Evolutionary conservation across 2,329 filamentous ascomycete genomes (phyloP).

Genomic region (Epicoccum nigrum): DNA sequence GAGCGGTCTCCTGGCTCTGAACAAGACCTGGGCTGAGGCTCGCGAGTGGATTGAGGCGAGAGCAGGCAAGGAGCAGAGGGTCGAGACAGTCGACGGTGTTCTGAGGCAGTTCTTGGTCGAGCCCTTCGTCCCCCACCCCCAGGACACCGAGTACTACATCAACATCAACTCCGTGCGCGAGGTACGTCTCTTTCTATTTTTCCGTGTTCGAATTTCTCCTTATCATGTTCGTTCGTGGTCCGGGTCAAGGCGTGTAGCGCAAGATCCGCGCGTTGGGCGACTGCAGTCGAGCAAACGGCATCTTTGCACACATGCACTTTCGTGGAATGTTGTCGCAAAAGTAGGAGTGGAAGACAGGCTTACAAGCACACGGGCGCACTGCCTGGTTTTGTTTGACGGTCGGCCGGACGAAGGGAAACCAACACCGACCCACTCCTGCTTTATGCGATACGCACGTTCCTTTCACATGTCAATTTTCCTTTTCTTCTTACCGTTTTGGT

Average conservation of each 20-base stretch:
- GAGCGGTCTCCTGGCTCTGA: conserved; percentile 93
- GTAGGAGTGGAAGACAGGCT: conserved; percentile 23
- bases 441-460: conserved; percentile 36
- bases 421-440: conserved; percentile 46
- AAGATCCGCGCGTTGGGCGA: background rate
- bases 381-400: conserved; percentile 44
- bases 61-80: conserved; percentile 89
- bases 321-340: conserved; percentile 14
- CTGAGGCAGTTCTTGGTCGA: conserved; percentile 97
- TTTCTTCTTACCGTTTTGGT: conserved; percentile 22
- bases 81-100: conserved; percentile 87
- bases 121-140: conserved; percentile 95
- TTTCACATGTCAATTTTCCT: conserved; percentile 44
- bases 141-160: conserved; percentile 98
- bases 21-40: conserved; percentile 96
- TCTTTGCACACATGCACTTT: conserved; percentile 8
- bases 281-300: conserved; percentile 16
- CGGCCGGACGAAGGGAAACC: conserved; percentile 50
- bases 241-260: conserved; percentile 3
- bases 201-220: background rate
- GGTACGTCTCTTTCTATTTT: conserved; percentile 68
- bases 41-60: conserved; percentile 92
- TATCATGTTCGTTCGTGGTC: conserved; percentile 10
- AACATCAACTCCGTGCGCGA: conserved; percentile 99
- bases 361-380: conserved; percentile 31